A percentile compares a stretch with the other conserved stretches of the same genome.
Evolutionary conservation across 2,329 filamentous ascomycete genomes (phyloP).

Genomic region (Paecilomyces dactylethromorphus): DNA sequence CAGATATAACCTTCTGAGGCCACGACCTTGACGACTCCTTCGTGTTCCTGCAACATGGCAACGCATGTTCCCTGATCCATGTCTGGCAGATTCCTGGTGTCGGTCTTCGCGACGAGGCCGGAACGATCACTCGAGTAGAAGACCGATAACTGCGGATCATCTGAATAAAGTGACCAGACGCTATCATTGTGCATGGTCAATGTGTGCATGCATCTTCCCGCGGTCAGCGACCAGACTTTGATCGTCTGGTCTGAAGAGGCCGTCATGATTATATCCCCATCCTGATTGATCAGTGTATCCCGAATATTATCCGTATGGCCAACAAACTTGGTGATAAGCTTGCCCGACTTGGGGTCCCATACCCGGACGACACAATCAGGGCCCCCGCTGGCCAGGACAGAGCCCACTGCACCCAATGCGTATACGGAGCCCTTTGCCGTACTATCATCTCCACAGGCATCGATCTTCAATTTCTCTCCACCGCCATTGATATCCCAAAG

Average conservation of each 20-base stretch:
- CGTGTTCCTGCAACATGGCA: slow-evolving; percentile 87
- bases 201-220: slow-evolving; percentile 93
- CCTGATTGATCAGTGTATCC: slow-evolving; percentile 80
- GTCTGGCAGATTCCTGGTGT: slow-evolving; percentile 68
- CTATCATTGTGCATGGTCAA: slow-evolving; percentile 98
- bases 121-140: slow-evolving; percentile 95
- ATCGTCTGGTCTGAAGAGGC: slow-evolving; percentile 94
- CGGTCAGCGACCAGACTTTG: slow-evolving; percentile 95
- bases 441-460: slow-evolving; percentile 67
- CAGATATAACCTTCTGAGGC: slow-evolving; percentile 70
- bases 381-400: slow-evolving; percentile 82
- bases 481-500: slow-evolving; percentile 89
- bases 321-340: slow-evolving; percentile 90
- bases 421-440: slow-evolving; percentile 92
- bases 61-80: slow-evolving; percentile 85
- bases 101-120: slow-evolving; percentile 92
- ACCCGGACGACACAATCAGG: slow-evolving; percentile 89
- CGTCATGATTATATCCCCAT: slow-evolving; percentile 86
- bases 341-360: slow-evolving; percentile 84
- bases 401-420: slow-evolving; percentile 72
- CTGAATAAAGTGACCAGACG: slow-evolving; percentile 91
- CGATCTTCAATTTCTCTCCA: slow-evolving; percentile 80
- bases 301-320: slow-evolving; percentile 94
- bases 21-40: slow-evolving; percentile 56
- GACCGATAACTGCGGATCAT: slow-evolving; percentile 74